These are phyloP conservation scores for Microbotryum silenes-acaulis DNA, from an alignment of 1,284 basidiomycete genomes.

Conservation along the genomic window DNA sequence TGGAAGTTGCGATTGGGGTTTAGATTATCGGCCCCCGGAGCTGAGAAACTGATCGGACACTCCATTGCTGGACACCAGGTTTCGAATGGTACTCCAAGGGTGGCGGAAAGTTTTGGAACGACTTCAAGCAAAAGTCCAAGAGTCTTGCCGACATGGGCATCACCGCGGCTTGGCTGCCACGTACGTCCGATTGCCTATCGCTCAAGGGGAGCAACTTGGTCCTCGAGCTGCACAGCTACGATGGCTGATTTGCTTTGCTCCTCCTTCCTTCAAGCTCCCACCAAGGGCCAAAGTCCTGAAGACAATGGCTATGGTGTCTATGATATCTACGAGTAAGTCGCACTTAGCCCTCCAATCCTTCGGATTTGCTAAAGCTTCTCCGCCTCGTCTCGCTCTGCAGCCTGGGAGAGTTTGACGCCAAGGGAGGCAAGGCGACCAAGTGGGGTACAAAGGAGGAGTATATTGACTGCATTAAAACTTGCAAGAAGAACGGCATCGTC, in stretches of 20 bases:
- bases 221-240: not conserved
- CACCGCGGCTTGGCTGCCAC: constrained; percentile 63
- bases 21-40: not conserved
- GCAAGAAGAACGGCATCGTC: constrained; percentile 49
- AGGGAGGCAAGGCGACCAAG: constrained; percentile 66
- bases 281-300: constrained; percentile 41
- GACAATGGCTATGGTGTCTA: constrained; percentile 48
- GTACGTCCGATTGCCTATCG: constrained; percentile 34
- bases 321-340: constrained; percentile 42
- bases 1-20: not conserved
- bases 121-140: constrained; percentile 64
- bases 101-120: constrained; percentile 62
- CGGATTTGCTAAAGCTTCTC: constrained; percentile 57
- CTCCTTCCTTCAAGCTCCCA: constrained; percentile 38
- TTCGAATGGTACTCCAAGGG: constrained; percentile 45
- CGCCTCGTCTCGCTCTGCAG: constrained; percentile 32
- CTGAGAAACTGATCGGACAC: not conserved
- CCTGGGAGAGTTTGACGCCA: constrained; percentile 84
- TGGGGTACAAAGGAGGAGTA: constrained; percentile 87
- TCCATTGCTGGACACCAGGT: not conserved
- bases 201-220: not conserved
- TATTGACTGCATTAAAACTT: constrained; percentile 53
- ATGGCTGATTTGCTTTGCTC: not conserved
- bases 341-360: not conserved
- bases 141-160: constrained; percentile 67